Evolutionary conservation across 116 monocot genomes (phyloP), one percentile per base, ranked within the genome.

Genomic region (Phalaenopsis hybrid): DNA sequence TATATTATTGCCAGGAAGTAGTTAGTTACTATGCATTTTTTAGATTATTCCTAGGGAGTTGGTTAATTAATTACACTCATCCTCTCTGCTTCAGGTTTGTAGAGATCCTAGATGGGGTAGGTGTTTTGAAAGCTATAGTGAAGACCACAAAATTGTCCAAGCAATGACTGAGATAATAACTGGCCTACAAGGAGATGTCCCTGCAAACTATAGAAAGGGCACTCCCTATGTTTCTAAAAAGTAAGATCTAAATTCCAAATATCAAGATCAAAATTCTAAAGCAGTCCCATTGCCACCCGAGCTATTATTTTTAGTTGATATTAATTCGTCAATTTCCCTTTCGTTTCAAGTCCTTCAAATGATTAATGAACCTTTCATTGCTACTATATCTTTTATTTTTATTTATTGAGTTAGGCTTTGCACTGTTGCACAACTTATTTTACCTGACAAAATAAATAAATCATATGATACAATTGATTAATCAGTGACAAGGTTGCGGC

Each of bases 101-200:
- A 87, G 93, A 80, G 93, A 93, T 86, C 93, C 91, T 10, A 84
- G 93, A 68, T 93, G 93, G 93, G 93, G 93, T 18, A 55, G 89
- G 4, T 93, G 95, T 81, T 95, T 90, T 52, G 95, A 95, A 80
- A 95, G 95, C 65, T 95, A 85, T 68, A 91, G 95, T 44, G 93
- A 95, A 86, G 89, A 95, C 31, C 84, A 65, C 34, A 85, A 76
- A 21, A 46, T 95, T 49, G 95, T 95, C 9, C 89, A 93, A 78
- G 76, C 34, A 48, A 93, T 95, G 95, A 95, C 95, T 31, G 84
- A 84, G 46, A 79, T 95, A 13, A 93, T 95, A 55, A 83, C 95
- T 55, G 95, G 95, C 15, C 72, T 95, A 31, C 95, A 95, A 82
- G 95, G 95, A 78, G 87, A 88, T 6, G 34, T 87, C 41, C 93